A percentile compares a stretch with the other conserved stretches of the same genome.
phyloP scores from a whole-genome alignment of 371 early-diverging fungal genomes.

The Mortierella sp. region DNA sequence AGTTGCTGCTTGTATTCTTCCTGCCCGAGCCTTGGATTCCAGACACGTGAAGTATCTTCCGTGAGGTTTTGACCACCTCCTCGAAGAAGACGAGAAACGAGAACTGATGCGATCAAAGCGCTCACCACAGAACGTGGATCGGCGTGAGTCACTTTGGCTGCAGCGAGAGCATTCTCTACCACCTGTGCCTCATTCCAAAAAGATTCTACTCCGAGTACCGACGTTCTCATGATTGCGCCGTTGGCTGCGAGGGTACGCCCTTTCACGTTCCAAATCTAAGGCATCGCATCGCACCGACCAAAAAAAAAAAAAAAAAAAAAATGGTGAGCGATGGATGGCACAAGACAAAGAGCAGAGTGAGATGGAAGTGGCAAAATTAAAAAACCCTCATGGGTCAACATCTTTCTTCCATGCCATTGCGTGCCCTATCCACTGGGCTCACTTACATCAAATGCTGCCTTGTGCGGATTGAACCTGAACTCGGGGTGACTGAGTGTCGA shows the following conservation, averaged over 20 bases:
- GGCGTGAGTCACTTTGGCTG: conserved; percentile 73
- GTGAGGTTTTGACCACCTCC: conserved; percentile 33
- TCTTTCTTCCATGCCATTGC: too few relatives aligned
- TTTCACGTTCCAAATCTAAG: conserved; percentile 44
- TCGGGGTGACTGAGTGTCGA: conserved; percentile 57
- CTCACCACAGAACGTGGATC: conserved; percentile 74
- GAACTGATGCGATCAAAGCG: conserved; percentile 63
- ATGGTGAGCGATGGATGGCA: too few relatives aligned
- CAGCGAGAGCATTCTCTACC: conserved; percentile 66
- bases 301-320: not conserved
- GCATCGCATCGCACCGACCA: not conserved
- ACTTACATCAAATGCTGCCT: conserved; percentile 54
- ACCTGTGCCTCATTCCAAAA: conserved; percentile 74
- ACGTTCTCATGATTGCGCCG: conserved; percentile 73
- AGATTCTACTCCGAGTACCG: conserved; percentile 65
- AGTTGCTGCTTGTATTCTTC: conserved; percentile 27
- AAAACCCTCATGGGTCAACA: too few relatives aligned
- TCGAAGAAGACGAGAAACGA: conserved; percentile 66
- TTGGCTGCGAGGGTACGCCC: conserved; percentile 61
- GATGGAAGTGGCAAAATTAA: not conserved
- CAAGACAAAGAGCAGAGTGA: too few relatives aligned
- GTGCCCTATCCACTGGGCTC: too few relatives aligned
- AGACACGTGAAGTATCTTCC: conserved; percentile 42
- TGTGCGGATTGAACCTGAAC: conserved; percentile 56
- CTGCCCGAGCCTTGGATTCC: conserved; percentile 41